Evolutionary conservation across 257 asterid species (phyloP).

Genomic region (Solanum arcanum): DNA sequence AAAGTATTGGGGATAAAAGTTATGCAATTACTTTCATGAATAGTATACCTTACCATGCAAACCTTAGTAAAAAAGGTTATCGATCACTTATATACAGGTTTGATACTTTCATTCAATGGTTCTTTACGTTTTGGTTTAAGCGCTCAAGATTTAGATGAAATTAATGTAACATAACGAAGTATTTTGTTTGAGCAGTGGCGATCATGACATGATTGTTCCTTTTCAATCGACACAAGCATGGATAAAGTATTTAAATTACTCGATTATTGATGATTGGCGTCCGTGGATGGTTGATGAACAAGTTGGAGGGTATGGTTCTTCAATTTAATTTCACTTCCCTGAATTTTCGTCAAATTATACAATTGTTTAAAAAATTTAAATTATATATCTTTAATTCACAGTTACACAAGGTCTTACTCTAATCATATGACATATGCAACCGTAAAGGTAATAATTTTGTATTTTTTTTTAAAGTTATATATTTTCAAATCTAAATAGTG

Average conservation of each 20-base stretch:
- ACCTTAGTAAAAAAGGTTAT: not conserved
- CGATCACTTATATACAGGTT: not conserved
- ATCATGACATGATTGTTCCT: slow-evolving; percentile 8
- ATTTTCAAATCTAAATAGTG: not conserved
- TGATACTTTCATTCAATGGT: not conserved
- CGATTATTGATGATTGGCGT: slow-evolving; percentile 6
- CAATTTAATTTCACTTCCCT: not conserved
- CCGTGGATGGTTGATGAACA: slow-evolving; percentile 26
- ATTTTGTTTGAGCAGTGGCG: slow-evolving; percentile 5
- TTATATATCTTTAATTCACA: not conserved
- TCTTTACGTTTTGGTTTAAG: not conserved
- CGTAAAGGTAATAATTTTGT: slow-evolving; percentile 15
- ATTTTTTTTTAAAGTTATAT: rapidly evolving
- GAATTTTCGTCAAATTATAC: not conserved
- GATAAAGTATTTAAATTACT: slow-evolving; percentile 1
- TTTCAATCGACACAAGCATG: slow-evolving; percentile 7
- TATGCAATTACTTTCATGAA: not conserved
- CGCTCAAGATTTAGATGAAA: no score
- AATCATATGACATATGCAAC: slow-evolving; percentile 31
- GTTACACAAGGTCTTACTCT: slow-evolving; percentile 19
- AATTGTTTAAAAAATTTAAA: not conserved
- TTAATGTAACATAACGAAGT: not conserved
- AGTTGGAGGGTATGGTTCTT: slow-evolving; percentile 33
- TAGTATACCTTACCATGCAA: not conserved
- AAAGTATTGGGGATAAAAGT: not conserved